A percentile compares a stretch with the other conserved stretches of the same genome.
Conservation (phyloP, 352 stramenopile genomes). For the Phytopythium oedochilum region DNA sequence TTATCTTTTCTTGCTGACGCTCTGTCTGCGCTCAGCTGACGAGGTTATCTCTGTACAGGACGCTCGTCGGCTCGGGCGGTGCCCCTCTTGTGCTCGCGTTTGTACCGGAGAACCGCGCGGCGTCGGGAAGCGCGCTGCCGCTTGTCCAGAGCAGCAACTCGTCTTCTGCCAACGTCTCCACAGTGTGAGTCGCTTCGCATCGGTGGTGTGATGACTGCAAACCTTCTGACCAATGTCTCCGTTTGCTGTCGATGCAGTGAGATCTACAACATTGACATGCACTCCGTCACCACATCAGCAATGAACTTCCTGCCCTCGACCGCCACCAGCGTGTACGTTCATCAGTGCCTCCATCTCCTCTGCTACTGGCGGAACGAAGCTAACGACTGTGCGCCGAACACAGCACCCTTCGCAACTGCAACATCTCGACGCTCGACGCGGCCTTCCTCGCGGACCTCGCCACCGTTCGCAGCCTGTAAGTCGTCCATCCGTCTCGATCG, state of each 20-base stretch:
- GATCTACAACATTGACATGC: constrained; percentile 28
- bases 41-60: not conserved
- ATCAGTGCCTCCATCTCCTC: not conserved
- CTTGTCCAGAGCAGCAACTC: constrained; percentile 19
- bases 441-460: constrained; percentile 27
- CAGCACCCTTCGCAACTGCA: constrained; percentile 37
- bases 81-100: constrained; percentile 17
- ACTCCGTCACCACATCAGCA: constrained; percentile 13
- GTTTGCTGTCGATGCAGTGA: not conserved
- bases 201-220: not conserved
- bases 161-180: constrained; percentile 19
- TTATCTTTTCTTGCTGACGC: not conserved
- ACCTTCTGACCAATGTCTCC: not conserved
- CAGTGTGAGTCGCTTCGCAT: constrained; percentile 6
- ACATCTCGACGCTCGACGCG: constrained; percentile 25
- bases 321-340: constrained; percentile 20
- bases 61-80: constrained; percentile 13
- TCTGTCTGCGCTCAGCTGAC: not conserved
- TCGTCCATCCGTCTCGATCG: constrained; percentile 8
- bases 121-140: constrained; percentile 10
- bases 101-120: constrained; percentile 19
- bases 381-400: not conserved
- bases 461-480: constrained; percentile 28
- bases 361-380: not conserved
- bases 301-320: constrained; percentile 27